Evolutionary conservation across 2,329 filamentous ascomycete species (phyloP), one percentile per base, ranked within the genome.

Genomic region (Alternaria solani): DNA sequence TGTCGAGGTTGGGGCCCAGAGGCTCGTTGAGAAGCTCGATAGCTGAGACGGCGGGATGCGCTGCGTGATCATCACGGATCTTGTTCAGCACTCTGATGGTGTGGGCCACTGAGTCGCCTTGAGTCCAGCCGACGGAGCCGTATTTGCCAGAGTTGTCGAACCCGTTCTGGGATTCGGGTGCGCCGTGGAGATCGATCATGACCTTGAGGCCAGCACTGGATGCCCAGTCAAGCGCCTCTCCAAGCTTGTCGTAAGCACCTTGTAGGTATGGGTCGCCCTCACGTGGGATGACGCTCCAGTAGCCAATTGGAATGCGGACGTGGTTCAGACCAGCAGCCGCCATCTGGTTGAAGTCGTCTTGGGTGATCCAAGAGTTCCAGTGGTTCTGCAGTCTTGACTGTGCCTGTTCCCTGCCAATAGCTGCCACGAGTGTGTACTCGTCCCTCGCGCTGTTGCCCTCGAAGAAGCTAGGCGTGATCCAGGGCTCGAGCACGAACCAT

Each of bases 111-210:
- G 80, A 79, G 55, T 81, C 76, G 48, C 81, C 81, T 66, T 81
- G 78, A 5, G 75, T 79, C 81, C 81, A 83, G 41, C 65, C 68
- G n/a, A 86, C 77, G 6, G 64, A 44, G 5, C 84, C 84, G 18
- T 79, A 78, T 44, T 79, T 81, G 46, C 88, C 88, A 55, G 85
- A 87, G 77, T 90, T 90, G 75, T 90, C 88, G 71, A 89, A 90
- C 4, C 88, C 88, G 62, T 90, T 90, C 68, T 90, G 88, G 7
- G 86, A 88, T 7, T 84, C 83, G 18, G 87, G 85, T 32, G 87
- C 86, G 65, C 88, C 89, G 70, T 91, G 89, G 23, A 91, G 77
- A 72, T 91, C 89, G 67, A 91, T 83, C 77, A 89, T 84, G 42
- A 91, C 86, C 70, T 89, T 89, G 49, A 91, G 73, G 4, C 86